Evolutionary conservation across 108 stramenopile species (phyloP).

Genomic region (Fragilaria crotonensis): DNA sequence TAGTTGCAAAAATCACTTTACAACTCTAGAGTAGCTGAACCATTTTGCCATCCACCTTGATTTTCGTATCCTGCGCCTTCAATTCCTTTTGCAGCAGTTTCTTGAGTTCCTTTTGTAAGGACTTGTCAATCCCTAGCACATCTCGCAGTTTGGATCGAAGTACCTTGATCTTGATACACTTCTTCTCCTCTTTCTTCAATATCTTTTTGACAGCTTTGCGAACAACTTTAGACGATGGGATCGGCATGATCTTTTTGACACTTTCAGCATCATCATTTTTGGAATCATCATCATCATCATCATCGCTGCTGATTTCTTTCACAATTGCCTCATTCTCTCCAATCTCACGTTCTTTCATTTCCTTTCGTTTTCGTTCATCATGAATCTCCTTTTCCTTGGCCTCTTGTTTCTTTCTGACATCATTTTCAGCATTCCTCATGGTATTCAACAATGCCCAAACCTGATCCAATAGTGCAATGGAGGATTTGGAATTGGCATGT

Average conservation of each 20-base stretch:
- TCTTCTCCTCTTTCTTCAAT: slow-evolving; percentile 62
- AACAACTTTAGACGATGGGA: slow-evolving; percentile 21
- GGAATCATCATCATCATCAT: slow-evolving; percentile 8
- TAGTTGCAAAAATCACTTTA: not conserved
- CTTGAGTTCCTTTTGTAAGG: slow-evolving; percentile 25
- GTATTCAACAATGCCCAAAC: not conserved
- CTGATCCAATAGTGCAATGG: not conserved
- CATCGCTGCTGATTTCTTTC: slow-evolving; percentile 10
- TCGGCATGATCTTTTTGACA: slow-evolving; percentile 18
- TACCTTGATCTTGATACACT: slow-evolving; percentile 51
- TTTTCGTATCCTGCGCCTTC: slow-evolving; percentile 12
- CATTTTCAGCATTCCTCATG: slow-evolving; percentile 25
- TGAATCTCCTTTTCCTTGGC: slow-evolving; percentile 12
- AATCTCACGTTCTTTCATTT: slow-evolving; percentile 23
- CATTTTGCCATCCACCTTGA: slow-evolving; percentile 28
- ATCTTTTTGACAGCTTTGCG: slow-evolving; percentile 60
- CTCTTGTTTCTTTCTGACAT: slow-evolving; percentile 24
- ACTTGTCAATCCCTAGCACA: slow-evolving; percentile 9
- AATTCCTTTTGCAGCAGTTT: slow-evolving; percentile 9
- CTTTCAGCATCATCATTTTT: slow-evolving; percentile 16
- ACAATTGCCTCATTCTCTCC: slow-evolving; percentile 15
- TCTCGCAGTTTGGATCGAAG: slow-evolving; percentile 43
- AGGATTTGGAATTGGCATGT: slow-evolving; percentile 22
- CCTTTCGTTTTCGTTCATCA: slow-evolving; percentile 21
- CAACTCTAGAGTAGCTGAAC: slow-evolving; percentile 7